A percentile compares a stretch with the other conserved stretches of the same genome.
phyloP scores from a whole-genome alignment of 768 basidiomycete species.

The Kondoa subrosea region DNA sequence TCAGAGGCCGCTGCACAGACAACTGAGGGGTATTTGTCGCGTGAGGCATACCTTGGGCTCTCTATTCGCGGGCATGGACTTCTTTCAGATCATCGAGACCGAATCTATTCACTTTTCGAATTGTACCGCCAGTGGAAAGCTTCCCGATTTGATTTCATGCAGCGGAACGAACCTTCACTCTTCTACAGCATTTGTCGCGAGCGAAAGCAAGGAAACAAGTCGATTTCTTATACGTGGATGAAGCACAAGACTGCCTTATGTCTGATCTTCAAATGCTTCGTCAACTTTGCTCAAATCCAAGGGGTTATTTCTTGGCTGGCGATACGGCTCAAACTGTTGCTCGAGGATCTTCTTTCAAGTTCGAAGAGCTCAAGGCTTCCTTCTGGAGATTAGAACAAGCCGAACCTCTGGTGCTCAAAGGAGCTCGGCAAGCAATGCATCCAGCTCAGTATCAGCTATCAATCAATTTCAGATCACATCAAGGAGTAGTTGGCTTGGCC shows the following conservation, averaged over 20 bases:
- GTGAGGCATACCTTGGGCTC: constrained; percentile 3
- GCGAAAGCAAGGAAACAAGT: background rate
- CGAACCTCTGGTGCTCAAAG: constrained; percentile 4
- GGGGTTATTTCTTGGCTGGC: constrained; percentile 14
- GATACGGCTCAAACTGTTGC: constrained; percentile 17
- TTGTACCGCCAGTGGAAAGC: constrained; percentile 3
- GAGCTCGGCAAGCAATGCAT: constrained; percentile 1
- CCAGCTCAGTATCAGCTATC: constrained; percentile 3
- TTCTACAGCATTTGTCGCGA: background rate
- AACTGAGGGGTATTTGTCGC: background rate
- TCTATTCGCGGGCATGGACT: background rate
- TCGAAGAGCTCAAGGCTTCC: constrained; percentile 18
- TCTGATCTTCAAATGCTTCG: constrained; percentile 6
- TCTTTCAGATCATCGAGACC: background rate
- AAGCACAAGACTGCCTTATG: constrained; percentile 10
- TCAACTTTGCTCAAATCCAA: background rate
- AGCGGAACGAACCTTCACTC: constrained; percentile 11
- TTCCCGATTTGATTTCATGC: constrained; percentile 1
- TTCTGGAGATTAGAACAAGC: constrained; percentile 11
- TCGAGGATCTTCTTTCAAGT: constrained; percentile 1
- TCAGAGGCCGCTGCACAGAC: background rate
- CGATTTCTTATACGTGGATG: constrained; percentile 11
- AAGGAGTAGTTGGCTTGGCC: constrained; percentile 10
- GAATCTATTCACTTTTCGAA: constrained; percentile 11
- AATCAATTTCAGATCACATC: constrained; percentile 11